Evolutionary conservation across 305 asterid genomes (phyloP), one percentile per base, ranked within the genome.

Genomic region (Rubia tinctorum): DNA sequence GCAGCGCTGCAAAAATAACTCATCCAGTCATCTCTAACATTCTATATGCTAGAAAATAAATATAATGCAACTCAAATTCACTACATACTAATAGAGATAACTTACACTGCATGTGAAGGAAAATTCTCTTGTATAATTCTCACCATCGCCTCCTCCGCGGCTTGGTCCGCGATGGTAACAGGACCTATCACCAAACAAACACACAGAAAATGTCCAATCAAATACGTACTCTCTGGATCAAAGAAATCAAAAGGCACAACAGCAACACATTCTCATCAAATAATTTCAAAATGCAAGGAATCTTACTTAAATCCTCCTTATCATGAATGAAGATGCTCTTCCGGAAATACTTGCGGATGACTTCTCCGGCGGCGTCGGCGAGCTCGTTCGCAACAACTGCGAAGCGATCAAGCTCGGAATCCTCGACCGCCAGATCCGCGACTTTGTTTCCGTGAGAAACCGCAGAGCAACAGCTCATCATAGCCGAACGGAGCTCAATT

Each of bases 81-180:
- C 47, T 4, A 13, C 69, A 18, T 6, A 11, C 17, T 14, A 42
- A 14, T 1, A 39, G 20, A 30, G 27, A 47, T 18, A 61, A 82
- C 93, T 84, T 76, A 92, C 99, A 92, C 85, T 73, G 96, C 98
- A 84, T 95, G 98, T n/a, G 89, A 82, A 78, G 98, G 96, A 76
- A 92, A 83, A 71, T 77, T 75, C 66, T 83, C 87, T 73, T 89
- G 90, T 70, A 95, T 84, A 66, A 95, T 88, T 58, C 82, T 82
- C 63, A 87, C 90, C 99, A 92, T 95, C 1, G 97, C 76, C 82
- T 92, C 98, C 86, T 95, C 99, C 30, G 98, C 98, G n/a, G 87
- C 92, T 78, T 76, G 91, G 84, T 95, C 98, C 81, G 96, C 99
- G 77, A 95, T 86, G 60, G 98, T 92, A 71, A 95, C 99, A 14